phyloP scores from a whole-genome alignment of 805 yeast genomes.

The Wickerhamiella azyma region DNA sequence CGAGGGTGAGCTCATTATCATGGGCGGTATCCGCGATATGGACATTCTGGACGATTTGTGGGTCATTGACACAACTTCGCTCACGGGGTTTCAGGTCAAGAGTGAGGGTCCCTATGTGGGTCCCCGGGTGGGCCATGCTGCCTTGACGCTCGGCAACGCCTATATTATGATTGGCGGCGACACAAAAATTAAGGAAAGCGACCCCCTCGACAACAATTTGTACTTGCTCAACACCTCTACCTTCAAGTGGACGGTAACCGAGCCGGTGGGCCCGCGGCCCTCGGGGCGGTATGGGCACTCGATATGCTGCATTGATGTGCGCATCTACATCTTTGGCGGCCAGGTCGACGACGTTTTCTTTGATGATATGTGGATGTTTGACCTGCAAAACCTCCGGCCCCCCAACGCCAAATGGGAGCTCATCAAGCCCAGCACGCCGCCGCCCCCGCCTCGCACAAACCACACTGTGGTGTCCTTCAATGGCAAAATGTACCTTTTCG shows the following conservation, averaged over 20 bases:
- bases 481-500: constrained; percentile 71
- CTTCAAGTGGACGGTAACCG: constrained; percentile 65
- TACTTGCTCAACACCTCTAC: constrained; percentile 75
- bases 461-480: constrained; percentile 78
- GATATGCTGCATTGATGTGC: constrained; percentile 52
- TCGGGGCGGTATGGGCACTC: constrained; percentile 92
- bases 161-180: constrained; percentile 95
- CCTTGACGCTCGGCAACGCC: constrained; percentile 86
- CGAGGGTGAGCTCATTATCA: constrained; percentile 66
- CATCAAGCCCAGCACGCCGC: constrained; percentile 38
- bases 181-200: constrained; percentile 53
- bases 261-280: constrained; percentile 64
- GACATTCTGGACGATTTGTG: constrained; percentile 93
- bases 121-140: constrained; percentile 92
- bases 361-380: constrained; percentile 76
- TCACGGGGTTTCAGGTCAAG: constrained; percentile 45
- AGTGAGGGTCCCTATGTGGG: constrained; percentile 60
- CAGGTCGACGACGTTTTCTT: constrained; percentile 74
- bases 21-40: constrained; percentile 92
- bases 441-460: constrained; percentile 56
- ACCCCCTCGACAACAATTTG: constrained; percentile 75
- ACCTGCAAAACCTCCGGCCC: constrained; percentile 70
- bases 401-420: constrained; percentile 77
- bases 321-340: constrained; percentile 83
- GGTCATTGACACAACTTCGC: constrained; percentile 50